These are phyloP conservation scores for Phytophthora citricola DNA, from an alignment of 352 stramenopile species.

Conservation along the genomic window DNA sequence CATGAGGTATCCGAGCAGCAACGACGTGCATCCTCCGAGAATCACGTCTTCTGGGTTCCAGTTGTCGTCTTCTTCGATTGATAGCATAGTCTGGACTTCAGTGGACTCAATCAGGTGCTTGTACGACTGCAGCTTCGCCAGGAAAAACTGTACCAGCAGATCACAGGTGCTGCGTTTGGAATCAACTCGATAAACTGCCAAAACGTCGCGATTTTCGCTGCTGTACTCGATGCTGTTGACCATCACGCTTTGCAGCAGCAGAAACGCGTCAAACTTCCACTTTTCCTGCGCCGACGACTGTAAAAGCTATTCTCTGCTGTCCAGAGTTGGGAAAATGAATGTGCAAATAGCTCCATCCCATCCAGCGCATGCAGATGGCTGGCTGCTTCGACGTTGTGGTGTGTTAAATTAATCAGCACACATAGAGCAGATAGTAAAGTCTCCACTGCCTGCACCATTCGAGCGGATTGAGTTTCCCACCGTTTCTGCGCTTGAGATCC, in stretches of 20 bases:
- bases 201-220: slow-evolving; percentile 48
- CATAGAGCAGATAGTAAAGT: slow-evolving; percentile 56
- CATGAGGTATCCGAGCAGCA: slow-evolving; percentile 82
- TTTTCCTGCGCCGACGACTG: slow-evolving; percentile 40
- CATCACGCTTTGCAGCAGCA: slow-evolving; percentile 75
- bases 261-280: slow-evolving; percentile 58
- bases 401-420: slow-evolving; percentile 83
- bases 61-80: slow-evolving; percentile 31
- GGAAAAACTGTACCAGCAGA: slow-evolving; percentile 62
- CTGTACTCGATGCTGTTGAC: slow-evolving; percentile 78
- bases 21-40: slow-evolving; percentile 66
- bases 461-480: slow-evolving; percentile 39
- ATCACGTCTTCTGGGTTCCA: slow-evolving; percentile 82
- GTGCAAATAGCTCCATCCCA: slow-evolving; percentile 55
- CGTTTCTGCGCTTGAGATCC: slow-evolving; percentile 16
- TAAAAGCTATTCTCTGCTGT: background rate
- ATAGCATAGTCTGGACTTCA: slow-evolving; percentile 13
- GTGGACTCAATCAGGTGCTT: slow-evolving; percentile 46
- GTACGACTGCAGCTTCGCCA: slow-evolving; percentile 62
- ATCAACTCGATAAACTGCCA: slow-evolving; percentile 27
- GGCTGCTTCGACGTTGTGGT: slow-evolving; percentile 66
- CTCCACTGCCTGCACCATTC: slow-evolving; percentile 46
- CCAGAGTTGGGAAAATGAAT: slow-evolving; percentile 52
- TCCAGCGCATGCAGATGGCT: slow-evolving; percentile 40
- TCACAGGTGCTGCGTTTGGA: slow-evolving; percentile 29